phyloP scores from a whole-genome alignment of 176 grass and related monocot genomes.

The Echinochloa phyllopogon region DNA sequence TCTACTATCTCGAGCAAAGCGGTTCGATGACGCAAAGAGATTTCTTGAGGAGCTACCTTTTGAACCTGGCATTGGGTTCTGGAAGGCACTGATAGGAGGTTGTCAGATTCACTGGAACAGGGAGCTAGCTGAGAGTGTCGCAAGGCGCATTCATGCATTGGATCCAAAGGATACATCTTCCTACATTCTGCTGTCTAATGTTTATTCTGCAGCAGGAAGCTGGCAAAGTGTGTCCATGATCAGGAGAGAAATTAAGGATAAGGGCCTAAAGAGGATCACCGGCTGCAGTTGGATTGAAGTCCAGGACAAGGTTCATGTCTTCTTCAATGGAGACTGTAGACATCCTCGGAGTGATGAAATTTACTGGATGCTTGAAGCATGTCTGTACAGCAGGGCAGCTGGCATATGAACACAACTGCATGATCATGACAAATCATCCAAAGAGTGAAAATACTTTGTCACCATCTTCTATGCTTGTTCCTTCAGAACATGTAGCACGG shows the following conservation, averaged over 20 bases:
- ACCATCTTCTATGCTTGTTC: neutral
- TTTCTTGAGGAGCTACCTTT: slow-evolving; percentile 81
- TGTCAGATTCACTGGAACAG: slow-evolving; percentile 68
- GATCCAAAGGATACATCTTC: slow-evolving; percentile 75
- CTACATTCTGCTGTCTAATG: slow-evolving; percentile 82
- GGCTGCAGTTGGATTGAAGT: slow-evolving; percentile 97
- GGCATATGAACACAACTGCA: neutral
- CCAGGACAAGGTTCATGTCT: slow-evolving; percentile 72
- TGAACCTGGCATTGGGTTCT: slow-evolving; percentile 80
- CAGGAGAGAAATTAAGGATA: slow-evolving; percentile 81
- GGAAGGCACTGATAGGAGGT: slow-evolving; percentile 78
- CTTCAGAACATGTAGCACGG: neutral
- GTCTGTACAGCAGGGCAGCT: slow-evolving; percentile 33
- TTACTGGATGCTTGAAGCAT: slow-evolving; percentile 63
- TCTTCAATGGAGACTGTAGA: slow-evolving; percentile 67
- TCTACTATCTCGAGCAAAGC: slow-evolving; percentile 64
- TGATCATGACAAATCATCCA: neutral
- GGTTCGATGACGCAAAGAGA: slow-evolving; percentile 60
- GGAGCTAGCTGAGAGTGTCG: slow-evolving; percentile 52
- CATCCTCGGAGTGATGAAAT: slow-evolving; percentile 74
- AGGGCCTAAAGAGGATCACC: slow-evolving; percentile 83
- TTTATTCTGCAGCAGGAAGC: slow-evolving; percentile 70
- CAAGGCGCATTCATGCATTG: slow-evolving; percentile 47
- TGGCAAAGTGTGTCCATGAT: slow-evolving; percentile 69
- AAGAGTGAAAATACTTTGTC: neutral